A percentile compares a stretch with the other conserved stretches of the same genome.
Evolutionary conservation across 2,329 filamentous ascomycete species (phyloP).

Genomic region (Macrophomina phaseolina): DNA sequence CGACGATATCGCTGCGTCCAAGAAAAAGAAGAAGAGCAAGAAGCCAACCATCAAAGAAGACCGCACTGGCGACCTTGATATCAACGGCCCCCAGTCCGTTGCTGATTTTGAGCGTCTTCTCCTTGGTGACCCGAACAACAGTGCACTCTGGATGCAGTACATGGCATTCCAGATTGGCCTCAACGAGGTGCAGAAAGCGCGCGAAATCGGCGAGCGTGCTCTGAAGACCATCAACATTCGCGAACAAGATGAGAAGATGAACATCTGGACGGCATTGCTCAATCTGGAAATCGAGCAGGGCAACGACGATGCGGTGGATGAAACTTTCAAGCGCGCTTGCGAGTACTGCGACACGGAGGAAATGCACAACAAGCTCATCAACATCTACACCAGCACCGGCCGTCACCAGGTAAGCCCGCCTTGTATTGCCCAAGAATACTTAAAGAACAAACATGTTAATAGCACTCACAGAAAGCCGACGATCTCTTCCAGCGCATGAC

Average conservation of each 20-base stretch:
- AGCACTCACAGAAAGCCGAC: constrained; percentile 77
- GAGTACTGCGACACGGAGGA: constrained; percentile 93
- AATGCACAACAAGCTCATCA: constrained; percentile 85
- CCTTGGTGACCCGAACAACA: constrained; percentile 91
- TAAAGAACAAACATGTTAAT: constrained; percentile 30
- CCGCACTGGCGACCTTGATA: constrained; percentile 88
- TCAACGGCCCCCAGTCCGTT: constrained; percentile 83
- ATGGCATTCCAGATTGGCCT: constrained; percentile 98
- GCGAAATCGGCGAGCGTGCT: constrained; percentile 88
- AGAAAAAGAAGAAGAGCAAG: constrained; percentile 76
- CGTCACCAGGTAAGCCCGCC: constrained; percentile 73
- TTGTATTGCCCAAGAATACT: constrained; percentile 16
- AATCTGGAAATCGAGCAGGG: constrained; percentile 94
- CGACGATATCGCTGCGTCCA: constrained; percentile 55
- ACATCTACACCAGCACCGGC: constrained; percentile 91
- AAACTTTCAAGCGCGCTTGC: constrained; percentile 88
- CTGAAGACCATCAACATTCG: constrained; percentile 89
- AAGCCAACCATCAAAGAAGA: constrained; percentile 83
- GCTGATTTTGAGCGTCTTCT: constrained; percentile 94
- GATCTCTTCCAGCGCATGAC: constrained; percentile 82
- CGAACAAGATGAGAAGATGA: constrained; percentile 90
- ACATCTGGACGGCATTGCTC: constrained; percentile 92
- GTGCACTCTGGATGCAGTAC: constrained; percentile 91
- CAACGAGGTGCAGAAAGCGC: constrained; percentile 84
- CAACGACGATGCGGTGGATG: constrained; percentile 79